These are phyloP conservation scores for Capsicum rhomboideum DNA, from an alignment of 257 asterid genomes.

Conservation along the genomic window DNA sequence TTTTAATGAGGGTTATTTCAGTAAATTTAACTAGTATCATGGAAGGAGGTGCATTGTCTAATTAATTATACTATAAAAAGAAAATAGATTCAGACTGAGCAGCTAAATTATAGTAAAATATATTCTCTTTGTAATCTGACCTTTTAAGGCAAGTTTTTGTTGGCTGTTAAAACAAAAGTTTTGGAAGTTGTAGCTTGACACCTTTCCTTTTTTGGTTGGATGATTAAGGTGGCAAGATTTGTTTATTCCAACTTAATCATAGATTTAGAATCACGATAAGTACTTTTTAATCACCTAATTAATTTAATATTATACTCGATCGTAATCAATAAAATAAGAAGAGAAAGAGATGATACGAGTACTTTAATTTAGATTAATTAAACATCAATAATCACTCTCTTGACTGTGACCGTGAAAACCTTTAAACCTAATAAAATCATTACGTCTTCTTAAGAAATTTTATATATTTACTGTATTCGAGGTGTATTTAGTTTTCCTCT, in stretches of 20 bases:
- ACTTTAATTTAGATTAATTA: background rate
- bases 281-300: background rate
- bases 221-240: conserved; percentile 1
- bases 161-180: background rate
- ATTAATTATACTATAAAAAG: background rate
- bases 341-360: background rate
- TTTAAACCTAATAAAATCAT: no score
- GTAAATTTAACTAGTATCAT: background rate
- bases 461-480: no score
- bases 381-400: background rate
- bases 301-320: background rate
- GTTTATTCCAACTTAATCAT: conserved; percentile 1
- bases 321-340: background rate
- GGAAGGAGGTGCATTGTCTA: background rate
- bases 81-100: background rate
- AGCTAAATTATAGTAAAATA: conserved; percentile 9
- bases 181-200: conserved; percentile 4
- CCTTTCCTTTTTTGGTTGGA: conserved; percentile 15
- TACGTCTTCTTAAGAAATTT: no score
- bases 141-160: conserved; percentile 32
- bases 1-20: background rate
- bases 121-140: conserved; percentile 23
- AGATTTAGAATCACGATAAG: background rate
- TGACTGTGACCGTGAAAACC: no score
- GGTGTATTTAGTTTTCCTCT: no score